Evolutionary conservation across 257 asterid genomes (phyloP).

Genomic region (Forsythia viridissima): DNA sequence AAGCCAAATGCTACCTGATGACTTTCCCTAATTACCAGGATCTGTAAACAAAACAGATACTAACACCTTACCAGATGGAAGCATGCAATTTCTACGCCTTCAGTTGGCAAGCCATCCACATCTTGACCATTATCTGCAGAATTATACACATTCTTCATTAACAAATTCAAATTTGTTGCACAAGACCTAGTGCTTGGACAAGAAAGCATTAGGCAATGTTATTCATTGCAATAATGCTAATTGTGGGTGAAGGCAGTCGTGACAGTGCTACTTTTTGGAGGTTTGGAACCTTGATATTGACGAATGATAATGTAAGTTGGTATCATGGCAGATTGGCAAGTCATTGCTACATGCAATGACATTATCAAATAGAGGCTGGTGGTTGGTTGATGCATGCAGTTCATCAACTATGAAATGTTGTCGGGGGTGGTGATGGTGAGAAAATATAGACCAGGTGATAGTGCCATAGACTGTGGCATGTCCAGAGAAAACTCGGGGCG

Average conservation of each 20-base stretch:
- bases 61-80: constrained; percentile 72
- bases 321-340: neutral
- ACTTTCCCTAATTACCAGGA: neutral
- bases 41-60: constrained; percentile 7
- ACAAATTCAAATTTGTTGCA: constrained; percentile 7
- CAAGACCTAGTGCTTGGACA: constrained; percentile 9
- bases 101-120: constrained; percentile 91
- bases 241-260: neutral
- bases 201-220: neutral
- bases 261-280: neutral
- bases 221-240: neutral
- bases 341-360: neutral
- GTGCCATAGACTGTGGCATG: too few relatives aligned
- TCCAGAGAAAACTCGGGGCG: neutral
- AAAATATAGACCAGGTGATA: too few relatives aligned
- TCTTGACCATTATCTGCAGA: constrained; percentile 80
- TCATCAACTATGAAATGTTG: neutral
- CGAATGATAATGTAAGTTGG: neutral
- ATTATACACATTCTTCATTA: constrained; percentile 24
- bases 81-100: constrained; percentile 93
- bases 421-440: neutral
- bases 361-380: neutral
- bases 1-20: constrained; percentile 11
- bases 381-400: neutral
- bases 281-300: neutral